Percentiles rank a stretch among this genome's conserved stretches.
Evolutionary conservation across 2,329 filamentous ascomycete genomes (phyloP).

Genomic region (Talaromyces sp.): DNA sequence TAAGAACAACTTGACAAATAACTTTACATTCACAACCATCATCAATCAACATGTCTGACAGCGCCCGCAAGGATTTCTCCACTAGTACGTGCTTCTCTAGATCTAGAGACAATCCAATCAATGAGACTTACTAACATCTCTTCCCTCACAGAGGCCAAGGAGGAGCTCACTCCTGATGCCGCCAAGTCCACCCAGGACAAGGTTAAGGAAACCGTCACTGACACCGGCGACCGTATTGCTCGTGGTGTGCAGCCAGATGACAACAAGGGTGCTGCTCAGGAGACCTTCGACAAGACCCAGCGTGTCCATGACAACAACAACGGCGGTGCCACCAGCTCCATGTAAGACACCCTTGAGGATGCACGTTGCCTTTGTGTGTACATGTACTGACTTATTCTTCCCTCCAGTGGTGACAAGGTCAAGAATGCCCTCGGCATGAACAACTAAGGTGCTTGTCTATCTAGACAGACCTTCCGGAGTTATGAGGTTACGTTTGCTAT

Average conservation of each 20-base stretch:
- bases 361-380: no score
- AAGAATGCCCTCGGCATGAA: constrained; percentile 48
- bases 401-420: constrained; percentile 45
- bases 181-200: constrained; percentile 65
- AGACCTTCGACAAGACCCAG: constrained; percentile 53
- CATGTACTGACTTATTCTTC: constrained; percentile 9
- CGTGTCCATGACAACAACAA: constrained; percentile 49
- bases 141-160: constrained; percentile 51
- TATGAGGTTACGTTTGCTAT: constrained; percentile 5
- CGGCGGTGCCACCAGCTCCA: constrained; percentile 42
- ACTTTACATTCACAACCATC: constrained; percentile 8
- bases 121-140: neutral
- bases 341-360: constrained; percentile 34
- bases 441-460: constrained; percentile 22
- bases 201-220: constrained; percentile 59
- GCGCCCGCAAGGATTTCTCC: constrained; percentile 63
- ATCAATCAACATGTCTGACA: constrained; percentile 59
- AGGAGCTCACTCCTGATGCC: constrained; percentile 61
- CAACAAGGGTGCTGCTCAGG: constrained; percentile 59
- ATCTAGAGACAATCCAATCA: neutral
- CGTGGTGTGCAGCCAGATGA: constrained; percentile 56
- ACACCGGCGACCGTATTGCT: constrained; percentile 57
- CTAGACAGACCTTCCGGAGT: constrained; percentile 1
- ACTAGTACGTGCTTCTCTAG: constrained; percentile 44
- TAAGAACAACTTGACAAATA: constrained; percentile 6